phyloP scores from a whole-genome alignment of 768 basidiomycete genomes.

The Suillus weaverae region DNA sequence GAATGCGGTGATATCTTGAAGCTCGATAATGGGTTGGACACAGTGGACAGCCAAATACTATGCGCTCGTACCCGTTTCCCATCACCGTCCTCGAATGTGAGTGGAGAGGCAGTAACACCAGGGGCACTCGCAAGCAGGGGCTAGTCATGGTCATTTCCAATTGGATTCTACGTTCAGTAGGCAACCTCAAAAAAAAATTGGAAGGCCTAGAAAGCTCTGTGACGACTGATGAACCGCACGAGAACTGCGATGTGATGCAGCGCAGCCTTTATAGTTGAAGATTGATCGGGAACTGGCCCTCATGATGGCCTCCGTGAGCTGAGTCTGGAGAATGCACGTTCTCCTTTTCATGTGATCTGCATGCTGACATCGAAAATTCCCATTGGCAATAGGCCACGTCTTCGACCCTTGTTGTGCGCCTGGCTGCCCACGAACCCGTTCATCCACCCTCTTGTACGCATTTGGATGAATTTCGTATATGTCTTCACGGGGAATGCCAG shows the following conservation, averaged over 20 bases:
- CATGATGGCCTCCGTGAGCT: conserved; percentile 20
- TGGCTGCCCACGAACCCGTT: conserved; percentile 10
- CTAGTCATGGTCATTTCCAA: neutral
- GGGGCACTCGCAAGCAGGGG: neutral
- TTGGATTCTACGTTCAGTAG: neutral
- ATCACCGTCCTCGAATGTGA: neutral
- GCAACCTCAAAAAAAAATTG: neutral
- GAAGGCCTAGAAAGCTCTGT: neutral
- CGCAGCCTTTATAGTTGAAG: neutral
- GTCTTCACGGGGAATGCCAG: neutral
- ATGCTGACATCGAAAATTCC: neutral
- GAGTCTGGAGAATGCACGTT: conserved; percentile 26
- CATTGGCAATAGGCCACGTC: neutral
- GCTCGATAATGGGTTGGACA: neutral
- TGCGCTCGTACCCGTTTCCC: neutral
- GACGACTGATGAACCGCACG: neutral
- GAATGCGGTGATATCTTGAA: neutral
- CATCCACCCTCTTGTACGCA: neutral
- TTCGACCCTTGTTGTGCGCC: neutral
- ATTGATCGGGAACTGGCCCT: neutral
- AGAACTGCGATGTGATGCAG: neutral
- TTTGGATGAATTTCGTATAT: neutral
- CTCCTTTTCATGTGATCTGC: conserved; percentile 23
- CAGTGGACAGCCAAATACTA: neutral
- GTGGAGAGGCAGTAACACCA: neutral